Base-by-base conservation (phyloP, 345 rosid genomes). In the Sonneratia caseolaris region DNA sequence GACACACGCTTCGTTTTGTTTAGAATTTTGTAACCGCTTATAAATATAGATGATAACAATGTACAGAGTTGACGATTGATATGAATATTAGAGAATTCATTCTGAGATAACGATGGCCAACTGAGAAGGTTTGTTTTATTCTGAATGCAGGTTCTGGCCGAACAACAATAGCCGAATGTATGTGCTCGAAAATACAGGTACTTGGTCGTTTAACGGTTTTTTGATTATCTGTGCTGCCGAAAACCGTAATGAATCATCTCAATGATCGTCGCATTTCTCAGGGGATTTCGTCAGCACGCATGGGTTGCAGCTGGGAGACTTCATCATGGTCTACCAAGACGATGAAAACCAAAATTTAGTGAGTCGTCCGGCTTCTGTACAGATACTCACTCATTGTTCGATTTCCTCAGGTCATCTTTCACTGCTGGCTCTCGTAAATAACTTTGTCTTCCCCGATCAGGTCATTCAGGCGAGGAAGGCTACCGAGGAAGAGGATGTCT, bases 121-220 rank as follows among this genome's bases (percentile, higher is more conserved):
- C 49, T 51, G 37, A 12, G 56, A 70, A 27, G 19, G 11, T 40
- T 37, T 38, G 24, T 66, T 11, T 35, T 37, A 21, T 0, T 42
- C 5, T 38, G 24, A 3, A n/a, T 8, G 43, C 88, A 96, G 99
- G 88, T 96, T 86, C 79, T 92, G 99, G 98, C 99, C 99, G 24
- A 92, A 92, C 71, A 96, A 96, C 89, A 96, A 88, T 69, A 96
- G 99, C 76, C 77, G 98, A 62, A 96, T 96, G 98, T 92, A 96
- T 68, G 98, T 96, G 47, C 88, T 96, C 12, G 99, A 96, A 80
- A 96, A 96, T 66, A 95, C 98, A 7, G 99, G 99, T 96, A 84
- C 37, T 11, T 27, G 2, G 55, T 36, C 55, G 11, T 70, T 8
- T 32, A 32, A 18, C 37, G 13, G 15, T 67, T 48, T 43, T 42